Evolutionary conservation across 495 filamentous ascomycete species (phyloP), one percentile per base, ranked within the genome.

Genomic region (Polyplosphaeria fusca): DNA sequence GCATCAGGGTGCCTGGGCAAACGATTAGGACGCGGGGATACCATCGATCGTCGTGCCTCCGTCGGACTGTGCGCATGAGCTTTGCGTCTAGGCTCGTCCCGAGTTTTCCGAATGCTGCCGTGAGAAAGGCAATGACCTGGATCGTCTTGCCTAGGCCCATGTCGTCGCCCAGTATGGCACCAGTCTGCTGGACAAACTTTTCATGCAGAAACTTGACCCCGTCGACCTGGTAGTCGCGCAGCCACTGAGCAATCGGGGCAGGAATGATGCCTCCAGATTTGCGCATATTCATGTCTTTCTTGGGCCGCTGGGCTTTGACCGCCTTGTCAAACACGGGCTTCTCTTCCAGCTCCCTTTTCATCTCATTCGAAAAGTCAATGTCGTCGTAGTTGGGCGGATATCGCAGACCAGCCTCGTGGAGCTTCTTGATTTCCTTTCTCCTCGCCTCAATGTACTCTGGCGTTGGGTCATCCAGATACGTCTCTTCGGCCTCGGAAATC

Each of bases 141-240:
- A 98, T 88, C 0, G 93, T 98, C 70, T 98, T 98, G 0, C 93
- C 93, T 26, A 98, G 72, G 27, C 93, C 93, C 93, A 98, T 98
- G 66, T 98, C 93, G 70, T 98, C 93, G 1, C 94, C 84, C 1
- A 98, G 77, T 20, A 98, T 86, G 3, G 88, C 91, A 3, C 94
- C 93, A 53, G 85, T 88, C 57, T 97, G 94, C 64, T 89, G 93
- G 16, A 96, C 86, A 64, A 98, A 98, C 26, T 86, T 74, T 55
- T 89, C 80, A 68, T 98, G 94, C 5, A 98, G 74, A 67, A 96
- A 97, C 16, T 79, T 82, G 7, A 83, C 89, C 22, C 93, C 93
- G 28, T 88, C 78, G 2, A 97, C 77, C 70, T 98, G 93, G 67
- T 98, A 98, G 53, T 88, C 86, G 25, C 93, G 83, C 32, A 98